Evolutionary conservation across 768 basidiomycete species (phyloP).

Genomic region (Tylopilus sp.): DNA sequence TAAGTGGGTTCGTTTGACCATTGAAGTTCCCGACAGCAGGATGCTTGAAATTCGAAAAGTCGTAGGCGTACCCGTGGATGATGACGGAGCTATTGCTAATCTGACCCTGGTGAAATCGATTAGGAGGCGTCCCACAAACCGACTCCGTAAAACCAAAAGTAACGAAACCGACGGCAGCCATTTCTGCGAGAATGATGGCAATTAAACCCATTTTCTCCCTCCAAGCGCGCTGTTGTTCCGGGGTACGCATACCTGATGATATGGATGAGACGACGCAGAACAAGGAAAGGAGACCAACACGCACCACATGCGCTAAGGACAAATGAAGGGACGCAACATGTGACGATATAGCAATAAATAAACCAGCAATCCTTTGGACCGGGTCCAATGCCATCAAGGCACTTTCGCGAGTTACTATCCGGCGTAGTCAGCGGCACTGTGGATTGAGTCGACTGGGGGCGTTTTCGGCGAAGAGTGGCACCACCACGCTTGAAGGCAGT

Average conservation of each 20-base stretch:
- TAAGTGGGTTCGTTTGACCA: conserved; percentile 80
- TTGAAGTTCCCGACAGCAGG: conserved; percentile 70
- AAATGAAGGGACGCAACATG: conserved; percentile 77
- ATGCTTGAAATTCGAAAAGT: conserved; percentile 84
- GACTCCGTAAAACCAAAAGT: conserved; percentile 97
- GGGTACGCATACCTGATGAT: conserved; percentile 71
- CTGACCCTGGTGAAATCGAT: conserved; percentile 76
- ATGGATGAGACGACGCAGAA: conserved; percentile 8
- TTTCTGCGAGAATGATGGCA: conserved; percentile 70
- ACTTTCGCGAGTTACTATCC: conserved; percentile 41
- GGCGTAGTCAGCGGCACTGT: conserved; percentile 36
- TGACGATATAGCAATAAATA: conserved; percentile 86
- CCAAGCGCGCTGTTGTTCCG: conserved; percentile 96
- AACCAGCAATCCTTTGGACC: conserved; percentile 95
- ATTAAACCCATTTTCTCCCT: conserved; percentile 97
- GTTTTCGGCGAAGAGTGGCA: conserved; percentile 73
- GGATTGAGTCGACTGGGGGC: conserved; percentile 41
- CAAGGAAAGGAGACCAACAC: conserved; percentile 26
- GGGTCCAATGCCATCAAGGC: conserved; percentile 71
- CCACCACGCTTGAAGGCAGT: conserved; percentile 87
- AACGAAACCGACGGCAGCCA: conserved; percentile 94
- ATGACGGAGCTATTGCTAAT: conserved; percentile 80
- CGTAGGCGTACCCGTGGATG: conserved; percentile 93
- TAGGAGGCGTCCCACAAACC: conserved; percentile 86
- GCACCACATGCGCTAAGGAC: conserved; percentile 75